phyloP scores from a whole-genome alignment of 1,284 basidiomycete genomes.

The Macrocystidia cucumis region DNA sequence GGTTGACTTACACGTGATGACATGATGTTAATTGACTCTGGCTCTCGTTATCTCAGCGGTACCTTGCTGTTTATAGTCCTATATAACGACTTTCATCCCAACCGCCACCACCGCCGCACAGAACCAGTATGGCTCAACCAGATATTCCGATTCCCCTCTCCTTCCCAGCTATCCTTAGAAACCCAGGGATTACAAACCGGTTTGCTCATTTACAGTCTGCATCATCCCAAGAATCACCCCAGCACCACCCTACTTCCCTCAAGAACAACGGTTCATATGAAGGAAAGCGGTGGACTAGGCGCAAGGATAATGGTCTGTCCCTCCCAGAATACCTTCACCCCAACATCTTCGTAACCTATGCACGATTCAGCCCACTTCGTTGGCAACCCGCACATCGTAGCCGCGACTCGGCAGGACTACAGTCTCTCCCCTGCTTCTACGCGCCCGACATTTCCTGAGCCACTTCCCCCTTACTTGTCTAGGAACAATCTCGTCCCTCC shows the following conservation, averaged over 20 bases:
- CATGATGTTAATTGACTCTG: too few species aligned
- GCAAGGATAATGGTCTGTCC: conserved; percentile 64
- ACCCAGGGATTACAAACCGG: conserved; percentile 40
- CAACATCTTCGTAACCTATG: conserved; percentile 3
- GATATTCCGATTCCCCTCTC: conserved; percentile 35
- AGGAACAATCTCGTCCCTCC: conserved; percentile 49
- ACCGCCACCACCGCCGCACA: too few species aligned
- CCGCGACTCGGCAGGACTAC: conserved; percentile 51
- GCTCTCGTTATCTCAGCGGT: too few species aligned
- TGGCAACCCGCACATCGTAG: conserved; percentile 62
- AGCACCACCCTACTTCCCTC: conserved; percentile 8
- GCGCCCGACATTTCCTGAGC: conserved; percentile 63
- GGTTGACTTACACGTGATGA: too few species aligned
- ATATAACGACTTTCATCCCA: too few species aligned
- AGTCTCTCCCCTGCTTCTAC: conserved; percentile 32
- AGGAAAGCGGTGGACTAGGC: conserved; percentile 67
- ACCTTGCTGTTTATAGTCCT: too few species aligned
- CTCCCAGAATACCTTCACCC: not conserved
- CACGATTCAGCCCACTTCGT: conserved; percentile 48
- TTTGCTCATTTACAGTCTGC: conserved; percentile 42
- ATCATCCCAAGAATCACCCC: conserved; percentile 8
- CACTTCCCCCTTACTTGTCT: conserved; percentile 60
- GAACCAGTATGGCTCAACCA: too few species aligned
- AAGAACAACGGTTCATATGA: conserved; percentile 51
- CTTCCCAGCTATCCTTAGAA: conserved; percentile 62